Evolutionary conservation across 305 asterid species (phyloP).

Genomic region (Plantago lanceolata): DNA sequence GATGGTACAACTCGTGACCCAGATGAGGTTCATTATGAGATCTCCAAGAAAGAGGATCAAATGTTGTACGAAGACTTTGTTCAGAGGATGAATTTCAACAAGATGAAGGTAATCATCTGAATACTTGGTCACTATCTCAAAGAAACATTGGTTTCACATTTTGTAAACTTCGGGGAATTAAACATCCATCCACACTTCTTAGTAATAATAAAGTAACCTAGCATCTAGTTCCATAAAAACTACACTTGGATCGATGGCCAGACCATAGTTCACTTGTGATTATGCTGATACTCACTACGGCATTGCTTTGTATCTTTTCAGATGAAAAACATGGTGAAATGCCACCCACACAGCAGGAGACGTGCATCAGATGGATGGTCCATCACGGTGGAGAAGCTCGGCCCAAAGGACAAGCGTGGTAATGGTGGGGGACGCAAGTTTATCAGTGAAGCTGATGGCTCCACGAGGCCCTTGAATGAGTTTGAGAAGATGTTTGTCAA

Average conservation of each 20-base stretch:
- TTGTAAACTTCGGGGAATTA: too few species aligned
- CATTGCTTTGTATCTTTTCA: conserved; percentile 22
- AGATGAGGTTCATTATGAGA: conserved; percentile 92
- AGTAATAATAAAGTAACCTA: too few species aligned
- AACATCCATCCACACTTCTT: not conserved
- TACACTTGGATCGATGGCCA: not conserved
- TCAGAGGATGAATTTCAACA: conserved; percentile 75
- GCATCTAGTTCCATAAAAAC: not conserved
- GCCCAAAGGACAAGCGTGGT: conserved; percentile 71
- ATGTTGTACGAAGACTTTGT: conserved; percentile 81
- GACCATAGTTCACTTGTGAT: not conserved
- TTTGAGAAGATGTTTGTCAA: conserved; percentile 74
- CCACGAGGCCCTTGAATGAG: conserved; percentile 76
- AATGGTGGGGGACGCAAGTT: conserved; percentile 88
- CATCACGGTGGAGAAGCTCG: conserved; percentile 78
- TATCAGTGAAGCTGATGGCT: conserved; percentile 72
- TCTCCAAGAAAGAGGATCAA: conserved; percentile 88
- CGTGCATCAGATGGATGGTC: conserved; percentile 88
- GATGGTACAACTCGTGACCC: conserved; percentile 93
- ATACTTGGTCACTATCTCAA: not conserved
- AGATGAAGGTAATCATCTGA: conserved; percentile 62
- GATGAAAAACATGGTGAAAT: conserved; percentile 66
- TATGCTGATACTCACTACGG: not conserved
- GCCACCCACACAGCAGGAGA: conserved; percentile 81
- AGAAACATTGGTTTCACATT: too few species aligned